Percentiles rank a stretch among this genome's conserved stretches.
Evolutionary conservation across 148 eudicot genomes (phyloP).

Genomic region (Rhododendron simsii): DNA sequence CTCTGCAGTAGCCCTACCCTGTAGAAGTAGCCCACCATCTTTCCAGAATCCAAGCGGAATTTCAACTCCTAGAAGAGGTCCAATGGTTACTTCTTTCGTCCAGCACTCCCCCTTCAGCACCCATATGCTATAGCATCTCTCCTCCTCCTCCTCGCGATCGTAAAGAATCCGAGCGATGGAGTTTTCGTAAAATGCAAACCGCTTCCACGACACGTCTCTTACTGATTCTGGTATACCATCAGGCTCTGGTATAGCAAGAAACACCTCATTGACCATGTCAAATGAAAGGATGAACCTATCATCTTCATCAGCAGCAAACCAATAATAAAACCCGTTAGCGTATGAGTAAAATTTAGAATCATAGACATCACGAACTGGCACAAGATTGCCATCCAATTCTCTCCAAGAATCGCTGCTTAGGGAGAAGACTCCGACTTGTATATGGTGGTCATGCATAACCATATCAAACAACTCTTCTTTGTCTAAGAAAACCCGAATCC

Average conservation of each 20-base stretch:
- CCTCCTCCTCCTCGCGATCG: background rate
- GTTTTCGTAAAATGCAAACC: background rate
- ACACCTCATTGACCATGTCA: background rate
- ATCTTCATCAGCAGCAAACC: background rate
- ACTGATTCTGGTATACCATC: background rate
- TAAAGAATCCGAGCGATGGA: background rate
- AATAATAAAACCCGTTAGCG: too few relatives aligned
- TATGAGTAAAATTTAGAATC: background rate
- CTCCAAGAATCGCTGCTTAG: constrained; percentile 2
- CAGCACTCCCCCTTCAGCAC: background rate
- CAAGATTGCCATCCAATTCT: background rate
- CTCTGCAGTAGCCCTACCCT: too few relatives aligned
- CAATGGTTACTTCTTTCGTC: background rate
- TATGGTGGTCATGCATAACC: background rate
- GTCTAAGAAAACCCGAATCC: background rate
- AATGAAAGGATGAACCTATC: background rate
- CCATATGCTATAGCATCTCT: background rate
- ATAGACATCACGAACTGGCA: background rate
- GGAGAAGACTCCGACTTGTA: background rate
- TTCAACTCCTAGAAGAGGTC: background rate
- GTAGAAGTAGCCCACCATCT: background rate
- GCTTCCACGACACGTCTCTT: background rate
- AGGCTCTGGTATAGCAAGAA: background rate
- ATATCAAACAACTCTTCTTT: background rate
- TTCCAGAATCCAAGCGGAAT: background rate